Evolutionary conservation across 2,329 filamentous ascomycete genomes (phyloP), one percentile per base, ranked within the genome.

Genomic region (Colletotrichum sp.): DNA sequence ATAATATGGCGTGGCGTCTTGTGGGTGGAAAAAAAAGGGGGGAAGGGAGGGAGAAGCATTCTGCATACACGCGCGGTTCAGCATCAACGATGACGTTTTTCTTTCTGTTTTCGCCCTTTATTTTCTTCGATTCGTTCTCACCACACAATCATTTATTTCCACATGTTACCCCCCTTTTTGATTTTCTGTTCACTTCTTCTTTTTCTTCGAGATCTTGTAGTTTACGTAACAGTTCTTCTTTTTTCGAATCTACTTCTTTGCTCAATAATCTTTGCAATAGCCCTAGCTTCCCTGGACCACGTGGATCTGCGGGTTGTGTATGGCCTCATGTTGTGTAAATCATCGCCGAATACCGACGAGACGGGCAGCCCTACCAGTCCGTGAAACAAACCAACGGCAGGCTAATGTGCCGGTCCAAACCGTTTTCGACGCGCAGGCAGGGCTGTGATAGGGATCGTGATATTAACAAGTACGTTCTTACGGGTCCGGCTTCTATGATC

Each of bases 71-170:
- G 62, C 69, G 32, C 39, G 55, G 73, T 43, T 61, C 18, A 56
- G 43, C 73, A 75, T 73, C 62, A n/a, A 64, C 32, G 39, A 75
- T 67, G 69, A 75, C 30, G 32, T 72, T 56, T 55, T 56, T 61
- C 27, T 25, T 52, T 30, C 62, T 61, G 66, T 60, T 39, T 25
- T 52, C 39, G 56, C 2, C 28, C n/a, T 60, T 58, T 28, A 28
- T 60, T 43, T 39, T 43, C 9, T 58, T 66, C 52, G 13, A 25
- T 62, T 62, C 39, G n/a, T 69, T 60, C 55, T 13, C 56, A 25
- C 52, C 39, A 64, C 22, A 43, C 61, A 28, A 39, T 43, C 61
- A 22, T 39, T 64, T 36, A n/a, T 39, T 64, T 39, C 15, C n/a
- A 22, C 30, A 32, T 25, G 39, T 43, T 30, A 8, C 48, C 71